These are phyloP conservation scores for Psidium friedrichsthalianum DNA, from an alignment of 345 rosid species.

Conservation along the genomic window DNA sequence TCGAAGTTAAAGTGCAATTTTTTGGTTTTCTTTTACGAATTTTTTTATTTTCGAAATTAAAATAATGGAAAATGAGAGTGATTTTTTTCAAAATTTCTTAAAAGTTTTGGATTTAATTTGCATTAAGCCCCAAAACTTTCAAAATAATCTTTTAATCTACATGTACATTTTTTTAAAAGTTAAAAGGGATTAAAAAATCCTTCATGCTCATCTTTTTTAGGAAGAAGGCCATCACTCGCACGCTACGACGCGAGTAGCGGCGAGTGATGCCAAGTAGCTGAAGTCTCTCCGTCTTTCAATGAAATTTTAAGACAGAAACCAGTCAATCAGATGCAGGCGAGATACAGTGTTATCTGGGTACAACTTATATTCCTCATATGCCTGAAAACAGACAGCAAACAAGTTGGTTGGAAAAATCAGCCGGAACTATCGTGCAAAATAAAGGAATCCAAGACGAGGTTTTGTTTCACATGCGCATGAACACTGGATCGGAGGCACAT, in stretches of 20 bases:
- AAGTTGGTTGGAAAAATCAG: neutral
- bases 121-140: too few species aligned
- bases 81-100: too few species aligned
- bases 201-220: too few species aligned
- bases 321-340: constrained; percentile 73
- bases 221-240: too few species aligned
- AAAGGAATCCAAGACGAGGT: neutral
- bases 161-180: too few species aligned
- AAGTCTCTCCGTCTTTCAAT: constrained; percentile 67
- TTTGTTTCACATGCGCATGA: neutral
- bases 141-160: too few species aligned
- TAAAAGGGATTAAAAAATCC: too few species aligned
- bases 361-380: constrained; percentile 82
- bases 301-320: constrained; percentile 59
- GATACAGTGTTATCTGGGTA: constrained; percentile 75
- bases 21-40: too few species aligned
- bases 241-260: constrained; percentile 39
- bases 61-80: too few species aligned
- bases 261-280: constrained; percentile 93
- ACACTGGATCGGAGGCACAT: neutral
- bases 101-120: too few species aligned
- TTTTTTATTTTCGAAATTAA: too few species aligned
- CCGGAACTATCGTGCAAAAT: neutral
- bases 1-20: too few species aligned
- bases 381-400: constrained; percentile 26